Base-by-base conservation (phyloP, 2,329 filamentous ascomycete genomes). In the Alternaria ventricosa region DNA sequence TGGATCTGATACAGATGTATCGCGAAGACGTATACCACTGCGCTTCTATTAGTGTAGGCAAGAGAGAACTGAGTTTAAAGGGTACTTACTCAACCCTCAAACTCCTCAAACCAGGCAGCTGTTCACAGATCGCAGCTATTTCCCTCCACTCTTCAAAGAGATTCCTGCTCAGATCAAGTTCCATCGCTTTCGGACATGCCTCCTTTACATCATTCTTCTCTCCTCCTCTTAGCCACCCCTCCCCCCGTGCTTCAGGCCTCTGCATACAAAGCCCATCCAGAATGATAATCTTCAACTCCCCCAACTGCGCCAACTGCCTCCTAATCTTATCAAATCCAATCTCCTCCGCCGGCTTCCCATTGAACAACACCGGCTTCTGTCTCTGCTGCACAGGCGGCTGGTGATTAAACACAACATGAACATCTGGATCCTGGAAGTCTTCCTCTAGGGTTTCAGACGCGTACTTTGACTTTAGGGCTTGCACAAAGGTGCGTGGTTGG, bases 241-340 rank as follows among this genome's bases (percentile, higher is more conserved):
- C 10, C 61, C 62, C 54, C 33, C 72, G 70, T 6, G 74, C 76
- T 20, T 76, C 63, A 15, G 78, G 73, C 18, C 79, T 76, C 55
- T 78, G 80, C 65, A 98, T 86, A 55, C 88, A 84, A 75, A 93
- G 81, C 13, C 91, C 90, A 80, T 98, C 94, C 8, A 99, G 84
- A 43, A 98, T 88, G 54, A 96, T 89, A 59, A 94, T 89, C 69
- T 87, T 90, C 63, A 98, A 85, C 72, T 96, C 92, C 58, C 90
- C 84, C 30, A 98, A 84, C 75, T 91, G 85, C 70, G 94, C 91
- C 74, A 96, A 89, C 80, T 94, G 89, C 69, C 87, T 87, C 46
- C 91, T 88, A 69, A 97, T 93, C 84, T 97, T 97, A 71, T 97
- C 94, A 71, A 98, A 98, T 28, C 96, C 96, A 33, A 98, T 88